These are phyloP conservation scores for Plasmodium falciparum DNA, from an alignment of 169 alveolate genomes.

Conservation along the genomic window DNA sequence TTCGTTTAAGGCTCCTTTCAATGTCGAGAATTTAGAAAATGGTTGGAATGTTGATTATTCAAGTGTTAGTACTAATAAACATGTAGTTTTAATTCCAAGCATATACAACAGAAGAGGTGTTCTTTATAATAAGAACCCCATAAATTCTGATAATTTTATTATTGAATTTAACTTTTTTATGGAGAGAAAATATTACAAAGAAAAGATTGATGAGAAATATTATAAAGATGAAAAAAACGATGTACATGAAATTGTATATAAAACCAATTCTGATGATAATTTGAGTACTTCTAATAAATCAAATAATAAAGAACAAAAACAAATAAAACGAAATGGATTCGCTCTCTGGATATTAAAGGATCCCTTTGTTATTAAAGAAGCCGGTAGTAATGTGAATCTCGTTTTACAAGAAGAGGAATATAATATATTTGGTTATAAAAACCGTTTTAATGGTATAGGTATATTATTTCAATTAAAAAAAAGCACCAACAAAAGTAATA, in stretches of 20 bases:
- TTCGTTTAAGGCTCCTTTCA: slow-evolving; percentile 61
- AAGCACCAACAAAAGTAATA: no score
- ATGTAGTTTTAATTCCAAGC: slow-evolving; percentile 53
- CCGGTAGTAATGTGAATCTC: not conserved
- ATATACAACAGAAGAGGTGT: slow-evolving; percentile 66
- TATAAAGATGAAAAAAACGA: slow-evolving; percentile 6
- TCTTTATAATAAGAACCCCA: slow-evolving; percentile 24
- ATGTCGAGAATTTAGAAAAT: slow-evolving; percentile 17
- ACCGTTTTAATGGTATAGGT: slow-evolving; percentile 47
- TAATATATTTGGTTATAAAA: slow-evolving; percentile 41
- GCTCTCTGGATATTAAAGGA: slow-evolving; percentile 56
- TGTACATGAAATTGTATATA: slow-evolving; percentile 15
- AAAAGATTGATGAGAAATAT: slow-evolving; percentile 23
- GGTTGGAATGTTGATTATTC: slow-evolving; percentile 62
- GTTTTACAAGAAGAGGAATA: slow-evolving; percentile 28
- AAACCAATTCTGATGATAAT: slow-evolving; percentile 17
- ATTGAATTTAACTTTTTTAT: slow-evolving; percentile 35
- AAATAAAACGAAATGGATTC: slow-evolving; percentile 37
- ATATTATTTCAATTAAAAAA: slow-evolving; percentile 38
- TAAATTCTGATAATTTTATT: slow-evolving; percentile 21
- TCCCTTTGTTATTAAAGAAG: not conserved
- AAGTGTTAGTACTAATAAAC: slow-evolving; percentile 30
- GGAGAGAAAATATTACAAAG: slow-evolving; percentile 9
- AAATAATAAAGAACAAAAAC: no score
- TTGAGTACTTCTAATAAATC: not conserved